These are phyloP conservation scores for Erigeron philadelphicus DNA, from an alignment of 140 eudicot genomes.

Conservation along the genomic window DNA sequence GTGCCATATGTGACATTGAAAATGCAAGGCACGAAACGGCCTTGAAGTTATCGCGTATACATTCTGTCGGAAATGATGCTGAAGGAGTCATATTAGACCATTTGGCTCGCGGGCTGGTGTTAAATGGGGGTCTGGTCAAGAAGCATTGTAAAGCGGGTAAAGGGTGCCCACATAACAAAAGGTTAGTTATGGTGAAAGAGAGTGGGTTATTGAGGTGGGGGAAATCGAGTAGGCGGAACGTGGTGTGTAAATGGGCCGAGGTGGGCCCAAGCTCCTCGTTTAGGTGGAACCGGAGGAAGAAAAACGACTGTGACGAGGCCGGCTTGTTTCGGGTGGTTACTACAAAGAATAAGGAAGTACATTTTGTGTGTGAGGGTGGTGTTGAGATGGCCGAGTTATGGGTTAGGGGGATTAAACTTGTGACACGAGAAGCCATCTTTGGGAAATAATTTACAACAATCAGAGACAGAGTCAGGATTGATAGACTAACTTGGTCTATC, in stretches of 20 bases:
- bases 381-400: slow-evolving; percentile 64
- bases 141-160: slow-evolving; percentile 69
- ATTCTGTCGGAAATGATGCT: slow-evolving; percentile 41
- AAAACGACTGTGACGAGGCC: slow-evolving; percentile 48
- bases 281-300: slow-evolving; percentile 55
- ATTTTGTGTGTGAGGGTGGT: slow-evolving; percentile 85
- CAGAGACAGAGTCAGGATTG: too few species aligned
- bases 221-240: slow-evolving; percentile 67
- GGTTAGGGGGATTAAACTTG: slow-evolving; percentile 80
- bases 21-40: slow-evolving; percentile 67
- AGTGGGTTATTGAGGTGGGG: slow-evolving; percentile 75
- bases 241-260: slow-evolving; percentile 68
- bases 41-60: slow-evolving; percentile 43
- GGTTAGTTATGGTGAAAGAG: slow-evolving; percentile 46
- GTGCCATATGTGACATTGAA: slow-evolving; percentile 53
- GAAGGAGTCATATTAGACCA: slow-evolving; percentile 51
- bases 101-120: slow-evolving; percentile 64
- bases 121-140: slow-evolving; percentile 48
- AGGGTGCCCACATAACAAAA: slow-evolving; percentile 60
- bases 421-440: slow-evolving; percentile 65
- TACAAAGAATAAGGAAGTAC: slow-evolving; percentile 74
- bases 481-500: too few species aligned
- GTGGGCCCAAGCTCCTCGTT: slow-evolving; percentile 54
- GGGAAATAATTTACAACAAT: slow-evolving; percentile 25
- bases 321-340: slow-evolving; percentile 79